Base-by-base conservation (phyloP, 164 flowering plant species). In the Malania oleifera region DNA sequence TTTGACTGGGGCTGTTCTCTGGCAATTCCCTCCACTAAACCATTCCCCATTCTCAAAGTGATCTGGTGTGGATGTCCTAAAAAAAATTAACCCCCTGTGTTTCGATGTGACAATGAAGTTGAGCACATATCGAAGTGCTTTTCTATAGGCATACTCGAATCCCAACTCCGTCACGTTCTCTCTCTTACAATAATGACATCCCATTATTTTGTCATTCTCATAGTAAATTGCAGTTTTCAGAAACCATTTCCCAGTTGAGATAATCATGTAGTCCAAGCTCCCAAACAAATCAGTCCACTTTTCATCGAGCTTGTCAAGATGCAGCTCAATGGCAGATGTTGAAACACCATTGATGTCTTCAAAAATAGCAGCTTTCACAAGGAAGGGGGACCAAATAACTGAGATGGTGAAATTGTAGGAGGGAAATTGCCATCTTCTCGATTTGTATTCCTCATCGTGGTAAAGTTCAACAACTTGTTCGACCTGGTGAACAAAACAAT, bases 1-100 rank as follows among this genome's bases (percentile, higher is more conserved):
- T 67, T 81, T 85, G 29, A 70, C 78, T 20, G 97, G 99, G 28
- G 62, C 61, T 12, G 69, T 78, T 56, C 80, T 68, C 29, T 57
- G 48, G 65, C 99, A 93, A 27, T 71, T 83, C 9, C 99, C 98
- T 27, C 97, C 99, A 20, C 67, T 83, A 59, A 59, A 70, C 99
- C 98, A 93, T 56, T 86, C 92, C 31, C 97, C 98, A 58, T 77
- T 75, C 76, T 87, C 92, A 64, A 93, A 93, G 69, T 93, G 99
- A 70, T 85, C 91, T 0, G 98, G 98, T 1, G 97, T 88, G 28
- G 78, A 63, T 0, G 93, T 85, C 56, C 96, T 62, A 59, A 81
- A 82, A 60, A 91, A 70, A 24, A 80, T 60, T 47, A 48, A 12
- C 0, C 72, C 82, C 54, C 72, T 84, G 63, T 84, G 85, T 12